Evolutionary conservation across 257 asterid genomes (phyloP), one percentile per base, ranked within the genome.

Genomic region (Fraxinus pennsylvanica): DNA sequence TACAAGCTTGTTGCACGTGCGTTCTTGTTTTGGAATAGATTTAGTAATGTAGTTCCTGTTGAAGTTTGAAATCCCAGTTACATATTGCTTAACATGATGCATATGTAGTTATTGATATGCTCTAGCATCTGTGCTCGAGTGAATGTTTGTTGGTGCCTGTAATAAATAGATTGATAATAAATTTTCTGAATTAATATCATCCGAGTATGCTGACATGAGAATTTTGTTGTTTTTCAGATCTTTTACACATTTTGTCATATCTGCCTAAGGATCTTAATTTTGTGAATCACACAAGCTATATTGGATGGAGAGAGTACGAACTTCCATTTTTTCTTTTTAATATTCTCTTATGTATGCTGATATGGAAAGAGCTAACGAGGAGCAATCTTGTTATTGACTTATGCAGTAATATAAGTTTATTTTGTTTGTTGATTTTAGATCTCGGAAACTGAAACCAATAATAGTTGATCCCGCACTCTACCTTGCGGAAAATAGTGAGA

Each of bases 301-400:
- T 95, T 78, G 99, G 99, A 47, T 92, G 99, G 99, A 93, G 91
- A 83, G 97, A 95, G 99, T 95, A 89, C 77, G 94, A 43, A 83
- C 77, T 71, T 68, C 29, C 72, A 67, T 79, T n/a, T 74, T 73
- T 77, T 54, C 71, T 70, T 72, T 9, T 70, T 69, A 76, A 38
- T 6, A 19, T 74, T 47, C 22, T 33, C 45, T 33, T 33, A 75
- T 6, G 3, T 63, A 43, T 57, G 21, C 39, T 7, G 14, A 78
- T 41, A 41, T 61, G 7, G 21, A 70, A 52, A 27, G 19, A 63
- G 57, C 13, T 54, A 66, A 43, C 30, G 29, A 47, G 67, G 29
- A 9, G 35, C 17, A 6, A 35, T 66, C 57, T 47, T 1, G 27
- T 57, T 25, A 10, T 41, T 13, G 3, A 41, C 14, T 41, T 41